These are phyloP conservation scores for Gymnopus androsaceus DNA, from an alignment of 1,284 basidiomycete species.

Conservation along the genomic window DNA sequence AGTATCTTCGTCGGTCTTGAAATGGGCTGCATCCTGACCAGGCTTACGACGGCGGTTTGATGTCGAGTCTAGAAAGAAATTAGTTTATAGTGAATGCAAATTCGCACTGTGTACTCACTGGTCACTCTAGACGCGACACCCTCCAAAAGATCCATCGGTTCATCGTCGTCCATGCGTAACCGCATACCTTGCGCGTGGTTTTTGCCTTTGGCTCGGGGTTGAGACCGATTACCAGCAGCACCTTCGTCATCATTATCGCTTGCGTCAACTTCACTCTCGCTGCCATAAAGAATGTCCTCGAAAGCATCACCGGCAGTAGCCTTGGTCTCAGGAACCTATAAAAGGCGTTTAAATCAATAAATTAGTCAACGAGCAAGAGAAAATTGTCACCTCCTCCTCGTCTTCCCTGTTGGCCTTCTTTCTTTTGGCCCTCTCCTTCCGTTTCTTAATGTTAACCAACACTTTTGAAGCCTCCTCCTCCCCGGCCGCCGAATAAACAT, in stretches of 20 bases:
- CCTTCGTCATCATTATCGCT: conserved; percentile 72
- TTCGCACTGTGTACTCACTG: conserved; percentile 49
- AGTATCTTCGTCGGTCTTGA: conserved; percentile 83
- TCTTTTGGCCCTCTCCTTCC: conserved; percentile 89
- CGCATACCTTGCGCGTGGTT: conserved; percentile 48
- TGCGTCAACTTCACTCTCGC: conserved; percentile 82
- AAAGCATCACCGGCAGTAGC: conserved; percentile 81
- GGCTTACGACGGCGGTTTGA: conserved; percentile 68
- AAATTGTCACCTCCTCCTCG: conserved; percentile 51
- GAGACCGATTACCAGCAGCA: conserved; percentile 27
- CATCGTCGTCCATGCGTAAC: conserved; percentile 89
- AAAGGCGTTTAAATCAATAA: not conserved
- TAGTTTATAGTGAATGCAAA: conserved; percentile 7
- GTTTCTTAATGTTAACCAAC: conserved; percentile 87
- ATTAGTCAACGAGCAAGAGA: not conserved
- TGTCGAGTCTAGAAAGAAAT: conserved; percentile 46
- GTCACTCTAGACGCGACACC: conserved; percentile 79
- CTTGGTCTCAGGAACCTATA: conserved; percentile 43
- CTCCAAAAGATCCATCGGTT: conserved; percentile 94
- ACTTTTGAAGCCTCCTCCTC: conserved; percentile 79
- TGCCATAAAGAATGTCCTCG: conserved; percentile 94
- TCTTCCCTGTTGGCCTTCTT: conserved; percentile 60
- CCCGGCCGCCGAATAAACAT: conserved; percentile 76
- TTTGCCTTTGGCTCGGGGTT: conserved; percentile 39
- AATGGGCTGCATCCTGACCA: conserved; percentile 83